phyloP scores from a whole-genome alignment of 139 green algal genomes.

The Chlamydomonas applanata region DNA sequence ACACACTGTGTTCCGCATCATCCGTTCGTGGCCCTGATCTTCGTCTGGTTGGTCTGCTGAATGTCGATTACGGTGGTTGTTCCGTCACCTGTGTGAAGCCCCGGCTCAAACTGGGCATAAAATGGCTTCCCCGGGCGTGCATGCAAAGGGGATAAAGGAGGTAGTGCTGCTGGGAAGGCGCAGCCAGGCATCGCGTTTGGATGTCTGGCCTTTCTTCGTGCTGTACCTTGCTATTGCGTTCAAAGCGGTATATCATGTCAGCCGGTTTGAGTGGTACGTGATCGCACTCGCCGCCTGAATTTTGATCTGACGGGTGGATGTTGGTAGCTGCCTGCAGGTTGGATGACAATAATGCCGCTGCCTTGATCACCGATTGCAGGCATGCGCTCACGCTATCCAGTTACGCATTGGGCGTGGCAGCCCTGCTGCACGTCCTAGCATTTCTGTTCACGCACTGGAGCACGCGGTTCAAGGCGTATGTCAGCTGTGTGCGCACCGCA shows the following conservation, averaged over 20 bases:
- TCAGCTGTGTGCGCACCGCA: constrained; percentile 18
- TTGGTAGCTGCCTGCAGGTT: not conserved
- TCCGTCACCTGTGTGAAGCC: not conserved
- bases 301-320: constrained; percentile 1
- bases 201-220: constrained; percentile 42
- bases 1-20: not conserved
- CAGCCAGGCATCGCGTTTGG: constrained; percentile 2
- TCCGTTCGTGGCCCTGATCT: not conserved
- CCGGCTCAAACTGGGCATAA: not conserved
- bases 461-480: constrained; percentile 34
- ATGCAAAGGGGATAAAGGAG: constrained; percentile 34
- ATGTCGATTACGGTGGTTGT: not conserved
- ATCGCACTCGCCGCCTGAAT: not conserved
- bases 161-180: constrained; percentile 20
- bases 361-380: not conserved
- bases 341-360: not conserved
- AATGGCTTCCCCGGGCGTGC: constrained; percentile 11
- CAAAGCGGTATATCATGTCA: constrained; percentile 11
- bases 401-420: constrained; percentile 29
- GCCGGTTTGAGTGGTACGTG: constrained; percentile 38
- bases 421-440: constrained; percentile 50
- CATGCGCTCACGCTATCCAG: constrained; percentile 20
- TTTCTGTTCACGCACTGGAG: constrained; percentile 66
- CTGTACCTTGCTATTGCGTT: constrained; percentile 26
- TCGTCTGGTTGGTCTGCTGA: not conserved